A percentile compares a stretch with the other conserved stretches of the same genome.
Conservation (phyloP, 139 green algal species). For the Chlamydomonas schloesseri region DNA sequence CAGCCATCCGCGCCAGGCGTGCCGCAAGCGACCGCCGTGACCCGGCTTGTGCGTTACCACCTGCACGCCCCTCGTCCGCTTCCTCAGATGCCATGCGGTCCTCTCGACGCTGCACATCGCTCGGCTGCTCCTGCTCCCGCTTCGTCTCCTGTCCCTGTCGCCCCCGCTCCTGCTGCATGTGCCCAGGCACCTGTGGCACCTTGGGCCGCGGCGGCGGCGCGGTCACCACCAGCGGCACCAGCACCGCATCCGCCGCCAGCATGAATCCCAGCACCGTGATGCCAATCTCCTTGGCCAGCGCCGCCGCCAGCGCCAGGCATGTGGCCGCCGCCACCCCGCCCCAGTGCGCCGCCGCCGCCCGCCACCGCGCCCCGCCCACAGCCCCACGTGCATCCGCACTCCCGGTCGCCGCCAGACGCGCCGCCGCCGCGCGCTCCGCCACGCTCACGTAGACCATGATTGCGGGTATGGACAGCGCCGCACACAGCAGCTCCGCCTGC, state of each 20-base stretch:
- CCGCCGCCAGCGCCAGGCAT: slow-evolving; percentile 59
- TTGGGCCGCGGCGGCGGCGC: too few relatives aligned
- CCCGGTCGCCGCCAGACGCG: background rate
- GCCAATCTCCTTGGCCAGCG: slow-evolving; percentile 86
- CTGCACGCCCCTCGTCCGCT: too few relatives aligned
- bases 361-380: slow-evolving; percentile 29
- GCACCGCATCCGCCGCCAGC: slow-evolving; percentile 69
- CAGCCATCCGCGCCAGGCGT: background rate
- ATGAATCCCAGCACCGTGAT: slow-evolving; percentile 78
- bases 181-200: too few relatives aligned
- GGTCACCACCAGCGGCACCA: slow-evolving; percentile 50
- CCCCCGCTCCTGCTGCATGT: background rate
- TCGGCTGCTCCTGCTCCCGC: too few relatives aligned
- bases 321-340: slow-evolving; percentile 48
- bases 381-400: background rate
- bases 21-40: background rate
- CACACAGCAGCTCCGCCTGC: slow-evolving; percentile 79
- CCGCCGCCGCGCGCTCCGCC: slow-evolving; percentile 42
- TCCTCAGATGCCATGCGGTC: too few relatives aligned
- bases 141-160: too few relatives aligned
- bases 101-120: too few relatives aligned
- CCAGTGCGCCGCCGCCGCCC: slow-evolving; percentile 59
- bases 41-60: too few relatives aligned
- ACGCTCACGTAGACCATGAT: slow-evolving; percentile 71
- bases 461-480: slow-evolving; percentile 60